Evolutionary conservation across 1,284 basidiomycete species (phyloP), one percentile per base, ranked within the genome.

Genomic region (Sanghuangporus sanghuang): DNA sequence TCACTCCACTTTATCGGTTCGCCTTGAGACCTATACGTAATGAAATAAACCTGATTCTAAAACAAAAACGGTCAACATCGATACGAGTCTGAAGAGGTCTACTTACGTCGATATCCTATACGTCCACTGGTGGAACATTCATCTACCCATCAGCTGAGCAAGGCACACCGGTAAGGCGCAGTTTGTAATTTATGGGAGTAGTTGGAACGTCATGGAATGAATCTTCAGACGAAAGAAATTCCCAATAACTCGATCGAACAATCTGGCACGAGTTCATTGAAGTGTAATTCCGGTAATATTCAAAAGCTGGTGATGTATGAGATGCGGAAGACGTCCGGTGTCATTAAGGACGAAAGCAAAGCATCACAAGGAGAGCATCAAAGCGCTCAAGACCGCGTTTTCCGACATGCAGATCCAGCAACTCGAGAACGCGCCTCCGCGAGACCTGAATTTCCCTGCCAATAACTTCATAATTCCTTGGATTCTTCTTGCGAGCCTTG

Each of bases 141-240:
- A 69, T 8, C 79, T 77, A 8, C 70, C 73, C 9, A 71, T 83
- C 80, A 14, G 78, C 79, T 2, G 62, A 76, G 12, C 72, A 71
- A 75, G 0, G 76, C 78, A 23, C 74, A 81, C 62, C 62, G 80
- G 75, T 0, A 70, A 81, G 66, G 79, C 80, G 2, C 82, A 78
- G 12, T 85, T 85, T 69, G 71, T 73, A n/a, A 73, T 84, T 36
- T 85, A 84, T 66, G 81, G 83, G 72, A 82, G 82, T n/a, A 65
- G 66, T 5, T 85, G 81, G 81, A 82, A 77, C 61, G 73, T 82
- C 49, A 73, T 80, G 71, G 70, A 77, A 35, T 76, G 82, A 40
- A 76, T 78, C 39, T 79, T 85, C 62, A 83, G 85, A 72, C 73
- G 81, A 9, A 81, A 83, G 4, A 83, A 83, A 62, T 78, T 84